Evolutionary conservation across 2,329 filamentous ascomycete genomes (phyloP).

Genomic region (Xylariaceae sp.): DNA sequence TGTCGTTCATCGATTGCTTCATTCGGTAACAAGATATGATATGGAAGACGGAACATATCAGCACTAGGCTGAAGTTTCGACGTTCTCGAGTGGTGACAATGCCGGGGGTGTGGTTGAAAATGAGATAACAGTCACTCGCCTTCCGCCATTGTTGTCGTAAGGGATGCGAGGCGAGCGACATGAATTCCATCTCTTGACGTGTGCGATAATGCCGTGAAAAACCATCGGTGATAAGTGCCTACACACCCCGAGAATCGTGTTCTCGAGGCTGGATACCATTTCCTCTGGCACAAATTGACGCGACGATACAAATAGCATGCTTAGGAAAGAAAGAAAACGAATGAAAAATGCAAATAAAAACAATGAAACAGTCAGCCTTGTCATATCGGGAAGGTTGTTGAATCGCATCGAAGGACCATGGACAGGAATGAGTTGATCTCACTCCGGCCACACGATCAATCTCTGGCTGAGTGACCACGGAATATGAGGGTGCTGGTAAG

Average conservation of each 20-base stretch:
- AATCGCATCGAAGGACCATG: conserved; percentile 31
- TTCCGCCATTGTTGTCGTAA: background rate
- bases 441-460: conserved; percentile 5
- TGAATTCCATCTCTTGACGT: background rate
- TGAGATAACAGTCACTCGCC: background rate
- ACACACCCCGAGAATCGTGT: conserved; percentile 21
- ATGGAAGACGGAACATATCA: background rate
- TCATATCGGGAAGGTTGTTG: conserved; percentile 25
- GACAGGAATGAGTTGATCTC: conserved; percentile 10
- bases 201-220: background rate
- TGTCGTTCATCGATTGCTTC: background rate
- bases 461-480: conserved; percentile 14
- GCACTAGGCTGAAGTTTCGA: background rate
- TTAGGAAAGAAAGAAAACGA: conserved; percentile 25
- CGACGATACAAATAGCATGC: conserved; percentile 30
- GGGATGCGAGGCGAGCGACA: background rate
- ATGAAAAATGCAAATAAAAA: conserved; percentile 30
- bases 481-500: conserved; percentile 1
- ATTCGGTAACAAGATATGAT: background rate
- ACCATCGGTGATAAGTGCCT: conserved; percentile 1
- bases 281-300: conserved; percentile 33
- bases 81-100: background rate
- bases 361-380: conserved; percentile 27
- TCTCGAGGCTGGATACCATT: conserved; percentile 34
- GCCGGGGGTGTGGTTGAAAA: background rate